Base-by-base conservation (phyloP, 2,329 filamentous ascomycete genomes). In the Penicillium occitanis region DNA sequence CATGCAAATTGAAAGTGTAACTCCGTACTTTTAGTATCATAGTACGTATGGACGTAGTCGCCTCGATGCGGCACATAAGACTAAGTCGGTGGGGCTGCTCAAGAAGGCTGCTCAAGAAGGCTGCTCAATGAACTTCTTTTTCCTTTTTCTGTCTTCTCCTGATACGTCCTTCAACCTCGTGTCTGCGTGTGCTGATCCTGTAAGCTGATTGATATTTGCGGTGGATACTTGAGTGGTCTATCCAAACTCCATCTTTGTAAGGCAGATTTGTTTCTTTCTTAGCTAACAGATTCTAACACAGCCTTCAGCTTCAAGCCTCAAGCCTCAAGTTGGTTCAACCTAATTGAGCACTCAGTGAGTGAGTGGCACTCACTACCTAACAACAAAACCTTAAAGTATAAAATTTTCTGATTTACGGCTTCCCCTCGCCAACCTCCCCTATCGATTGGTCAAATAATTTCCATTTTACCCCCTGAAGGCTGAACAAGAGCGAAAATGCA, bases 311-410 rank as follows among this genome's bases (percentile, higher is more conserved):
- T 33, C 48, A 48, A 48, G 28, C 22, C 4, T 30, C 22, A 6
- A 17, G 28, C 51, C 51, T 55, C 51, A 33, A 57, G 19, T 6
- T 35, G 11, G 33, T 33, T 25, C 33, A 57, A 19, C 19, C 19
- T 19, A 19, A 19, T 19, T 19, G 19, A 19, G 19, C 19, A 19
- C 19, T 19, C 19, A 19, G 19, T 19, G 19, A 19, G 19, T 19
- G 19, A 19, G 19, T 19, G 19, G 33, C 30, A 35, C 48, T 51
- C 51, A 30, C 51, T 55, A 30, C 51, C 28, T 35, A 35, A 19
- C 19, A 40, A 14, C n/a, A 57, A 57, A 57, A 57, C 53, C 33
- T 57, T 57, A 40, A 57, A 57, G 53, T 37, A 37, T 37, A 57
- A 57, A 19, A 22, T 1, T n/a, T 22, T 55, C 30, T n/a, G 30